phyloP scores from a whole-genome alignment of 2,329 filamentous ascomycete genomes.

The Ophiocordyceps sinensis region DNA sequence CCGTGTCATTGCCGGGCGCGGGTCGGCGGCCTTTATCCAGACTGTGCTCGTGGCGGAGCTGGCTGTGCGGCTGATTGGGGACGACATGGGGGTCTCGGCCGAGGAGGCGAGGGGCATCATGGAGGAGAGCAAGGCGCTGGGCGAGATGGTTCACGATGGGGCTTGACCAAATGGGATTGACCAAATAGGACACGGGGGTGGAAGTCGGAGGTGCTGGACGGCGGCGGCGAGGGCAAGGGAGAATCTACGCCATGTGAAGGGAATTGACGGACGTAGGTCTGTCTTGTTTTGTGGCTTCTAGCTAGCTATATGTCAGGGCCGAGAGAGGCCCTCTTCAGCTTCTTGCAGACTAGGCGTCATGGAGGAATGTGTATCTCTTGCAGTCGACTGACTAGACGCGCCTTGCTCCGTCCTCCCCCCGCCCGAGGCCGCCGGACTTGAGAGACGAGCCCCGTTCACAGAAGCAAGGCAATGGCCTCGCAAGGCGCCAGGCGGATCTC shows the following conservation, averaged over 20 bases:
- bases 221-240: background rate
- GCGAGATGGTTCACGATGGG: constrained; percentile 53
- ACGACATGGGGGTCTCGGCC: constrained; percentile 34
- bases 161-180: background rate
- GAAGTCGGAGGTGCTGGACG: background rate
- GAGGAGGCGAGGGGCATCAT: constrained; percentile 39
- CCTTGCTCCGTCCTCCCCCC: too few relatives aligned
- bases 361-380: too few relatives aligned
- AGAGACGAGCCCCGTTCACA: constrained; percentile 7
- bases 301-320: too few relatives aligned
- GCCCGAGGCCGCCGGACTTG: too few relatives aligned
- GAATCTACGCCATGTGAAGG: too few relatives aligned
- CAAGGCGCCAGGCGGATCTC: constrained; percentile 19
- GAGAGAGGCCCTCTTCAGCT: too few relatives aligned
- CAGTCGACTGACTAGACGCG: too few relatives aligned
- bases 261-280: too few relatives aligned
- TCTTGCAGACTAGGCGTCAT: too few relatives aligned
- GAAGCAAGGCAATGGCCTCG: constrained; percentile 20
- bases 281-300: too few relatives aligned
- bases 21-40: constrained; percentile 56
- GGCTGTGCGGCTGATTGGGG: constrained; percentile 37
- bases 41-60: constrained; percentile 64
- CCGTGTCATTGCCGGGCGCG: constrained; percentile 48
- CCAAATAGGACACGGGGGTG: background rate
- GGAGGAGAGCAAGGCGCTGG: constrained; percentile 51